A percentile compares a stretch with the other conserved stretches of the same genome.
phyloP scores from a whole-genome alignment of 768 basidiomycete genomes.

The Phlebiopsis flavidoalba region DNA sequence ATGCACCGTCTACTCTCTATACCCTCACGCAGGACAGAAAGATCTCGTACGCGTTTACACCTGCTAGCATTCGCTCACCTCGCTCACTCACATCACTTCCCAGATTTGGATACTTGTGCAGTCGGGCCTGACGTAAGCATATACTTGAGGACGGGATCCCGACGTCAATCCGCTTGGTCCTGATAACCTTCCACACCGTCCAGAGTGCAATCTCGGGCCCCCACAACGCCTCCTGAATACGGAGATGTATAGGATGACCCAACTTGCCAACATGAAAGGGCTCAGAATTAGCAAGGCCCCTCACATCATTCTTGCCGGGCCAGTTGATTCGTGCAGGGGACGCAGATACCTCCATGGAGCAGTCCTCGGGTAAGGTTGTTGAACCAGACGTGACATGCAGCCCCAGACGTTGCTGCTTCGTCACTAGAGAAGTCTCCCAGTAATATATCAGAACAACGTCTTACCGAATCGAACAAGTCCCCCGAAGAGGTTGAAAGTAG shows the following conservation, averaged over 20 bases:
- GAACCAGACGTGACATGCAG: neutral
- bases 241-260: slow-evolving; percentile 8
- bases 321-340: slow-evolving; percentile 16
- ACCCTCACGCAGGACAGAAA: slow-evolving; percentile 78
- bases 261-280: neutral
- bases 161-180: slow-evolving; percentile 67
- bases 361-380: neutral
- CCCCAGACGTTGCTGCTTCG: neutral
- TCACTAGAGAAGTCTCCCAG: neutral
- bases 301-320: neutral
- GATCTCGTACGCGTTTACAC: slow-evolving; percentile 50
- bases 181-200: slow-evolving; percentile 35
- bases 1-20: slow-evolving; percentile 74
- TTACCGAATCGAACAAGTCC: neutral
- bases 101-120: slow-evolving; percentile 80
- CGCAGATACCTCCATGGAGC: neutral
- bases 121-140: slow-evolving; percentile 68
- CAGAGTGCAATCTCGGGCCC: slow-evolving; percentile 17
- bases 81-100: slow-evolving; percentile 8
- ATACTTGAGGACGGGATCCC: slow-evolving; percentile 69
- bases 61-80: neutral
- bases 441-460: neutral
- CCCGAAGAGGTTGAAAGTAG: slow-evolving; percentile 26
- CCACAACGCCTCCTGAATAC: slow-evolving; percentile 14
- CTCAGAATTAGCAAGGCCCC: neutral